phyloP scores from a whole-genome alignment of 164 flowering plant genomes.

The Warburgia ugandensis region DNA sequence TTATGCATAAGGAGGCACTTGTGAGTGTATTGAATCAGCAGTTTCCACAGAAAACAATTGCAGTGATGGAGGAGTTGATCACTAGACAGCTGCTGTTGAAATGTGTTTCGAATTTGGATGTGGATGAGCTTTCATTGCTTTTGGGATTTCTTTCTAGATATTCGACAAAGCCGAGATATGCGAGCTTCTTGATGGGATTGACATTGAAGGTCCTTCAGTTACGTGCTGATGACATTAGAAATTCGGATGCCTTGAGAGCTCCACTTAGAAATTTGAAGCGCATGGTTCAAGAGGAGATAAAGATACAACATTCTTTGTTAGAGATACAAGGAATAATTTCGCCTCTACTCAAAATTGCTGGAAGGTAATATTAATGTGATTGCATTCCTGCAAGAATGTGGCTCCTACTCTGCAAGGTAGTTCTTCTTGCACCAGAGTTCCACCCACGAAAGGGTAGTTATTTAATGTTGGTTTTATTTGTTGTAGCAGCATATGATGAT shows the following conservation, averaged over 20 bases:
- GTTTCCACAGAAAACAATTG: constrained; percentile 55
- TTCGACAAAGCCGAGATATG: constrained; percentile 47
- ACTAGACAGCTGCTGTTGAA: constrained; percentile 68
- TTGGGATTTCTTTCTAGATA: constrained; percentile 53
- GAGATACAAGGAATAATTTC: constrained; percentile 91
- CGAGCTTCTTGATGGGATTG: constrained; percentile 54
- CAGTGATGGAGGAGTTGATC: constrained; percentile 91
- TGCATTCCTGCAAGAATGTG: no score
- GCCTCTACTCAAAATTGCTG: constrained; percentile 71
- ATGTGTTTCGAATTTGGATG: constrained; percentile 65
- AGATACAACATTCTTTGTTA: constrained; percentile 60
- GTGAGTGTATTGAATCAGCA: constrained; percentile 48
- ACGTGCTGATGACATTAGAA: constrained; percentile 48
- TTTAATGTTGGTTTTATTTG: no score
- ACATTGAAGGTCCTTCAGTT: constrained; percentile 55
- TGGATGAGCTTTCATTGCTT: constrained; percentile 66
- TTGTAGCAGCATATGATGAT: no score
- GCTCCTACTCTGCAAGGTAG: constrained; percentile 72
- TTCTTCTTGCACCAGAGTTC: no score
- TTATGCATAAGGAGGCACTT: constrained; percentile 80
- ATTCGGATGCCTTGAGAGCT: constrained; percentile 38
- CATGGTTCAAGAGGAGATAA: constrained; percentile 61
- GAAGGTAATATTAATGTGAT: constrained; percentile 20
- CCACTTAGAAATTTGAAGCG: constrained; percentile 59
- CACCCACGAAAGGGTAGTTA: no score